Evolutionary conservation across 75 land plant species (phyloP).

Genomic region (Sequoiadendron giganteum): DNA sequence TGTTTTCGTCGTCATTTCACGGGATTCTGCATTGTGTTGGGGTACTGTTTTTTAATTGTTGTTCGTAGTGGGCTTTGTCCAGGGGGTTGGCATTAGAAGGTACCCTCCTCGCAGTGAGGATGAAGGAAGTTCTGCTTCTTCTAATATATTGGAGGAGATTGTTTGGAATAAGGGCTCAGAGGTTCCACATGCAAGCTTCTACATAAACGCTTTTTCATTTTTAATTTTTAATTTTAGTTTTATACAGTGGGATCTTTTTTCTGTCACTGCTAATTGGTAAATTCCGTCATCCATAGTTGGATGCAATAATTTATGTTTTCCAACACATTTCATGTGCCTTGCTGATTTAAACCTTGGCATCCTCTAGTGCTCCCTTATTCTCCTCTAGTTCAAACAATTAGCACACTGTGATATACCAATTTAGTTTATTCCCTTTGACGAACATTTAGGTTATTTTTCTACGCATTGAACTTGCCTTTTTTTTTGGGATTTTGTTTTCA

Average conservation of each 20-base stretch:
- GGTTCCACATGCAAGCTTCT: conserved; percentile 34
- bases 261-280: neutral
- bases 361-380: too few relatives aligned
- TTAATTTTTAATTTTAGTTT: too few relatives aligned
- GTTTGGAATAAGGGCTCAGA: conserved; percentile 51
- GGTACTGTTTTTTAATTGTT: neutral
- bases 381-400: too few relatives aligned
- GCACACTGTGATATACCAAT: too few relatives aligned
- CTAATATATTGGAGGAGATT: conserved; percentile 57
- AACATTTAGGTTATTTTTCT: neutral
- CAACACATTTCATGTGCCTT: too few relatives aligned
- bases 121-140: conserved; percentile 14
- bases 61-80: neutral
- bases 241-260: neutral
- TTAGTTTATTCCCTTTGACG: neutral
- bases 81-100: conserved; percentile 36
- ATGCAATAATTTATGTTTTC: too few relatives aligned
- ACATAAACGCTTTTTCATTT: neutral
- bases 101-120: conserved; percentile 42
- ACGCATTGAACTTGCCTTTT: neutral
- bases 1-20: neutral
- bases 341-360: too few relatives aligned
- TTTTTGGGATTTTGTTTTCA: neutral
- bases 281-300: too few relatives aligned
- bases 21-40: neutral